Base-by-base conservation (phyloP, 306 rosid genomes). In the Clitoria ternatea region DNA sequence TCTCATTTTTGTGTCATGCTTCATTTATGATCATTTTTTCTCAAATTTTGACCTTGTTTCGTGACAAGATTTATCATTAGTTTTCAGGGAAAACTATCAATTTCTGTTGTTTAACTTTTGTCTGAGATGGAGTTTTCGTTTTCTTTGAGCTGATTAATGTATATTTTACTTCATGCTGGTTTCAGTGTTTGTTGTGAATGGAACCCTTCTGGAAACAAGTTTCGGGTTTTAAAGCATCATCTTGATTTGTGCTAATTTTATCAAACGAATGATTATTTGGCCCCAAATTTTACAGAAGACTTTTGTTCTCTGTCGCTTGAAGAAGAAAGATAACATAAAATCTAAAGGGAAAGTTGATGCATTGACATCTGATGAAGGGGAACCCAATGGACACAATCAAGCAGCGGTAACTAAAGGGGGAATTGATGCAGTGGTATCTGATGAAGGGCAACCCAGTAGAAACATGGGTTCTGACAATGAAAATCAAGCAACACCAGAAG, bases 251-350 rank as follows among this genome's bases (percentile, higher is more conserved):
- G 20, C 6, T 18, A 40, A 48, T 69, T 37, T 50, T 5, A 27
- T 61, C 12, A 48, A 24, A 53, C 45, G 13, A 61, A 61, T 42
- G 20, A n/a, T 26, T 66, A 56, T 49, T 52, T 22, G n/a, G 32
- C 30, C 18, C 71, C 33, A 49, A 56, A 32, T 67, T 64, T 11
- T 72, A 69, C 71, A 88, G 98, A 68, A 56, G 59, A 20, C 72
- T 30, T 83, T 80, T 66, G 90, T 86, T 44, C 7, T 92, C 26
- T 74, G 87, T 66, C 79, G 81, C 27, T 37, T 92, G 66, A 88
- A 14, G 72, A 37, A 61, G 30, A 82, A 85, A 9, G 66, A 66
- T 50, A 66, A 78, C 73, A 14, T n/a, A n/a, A n/a, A n/a, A n/a
- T n/a, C n/a, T n/a, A n/a, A n/a, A n/a, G n/a, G n/a, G n/a, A n/a